phyloP scores from a whole-genome alignment of 257 asterid species.

The Mitragyna speciosa region DNA sequence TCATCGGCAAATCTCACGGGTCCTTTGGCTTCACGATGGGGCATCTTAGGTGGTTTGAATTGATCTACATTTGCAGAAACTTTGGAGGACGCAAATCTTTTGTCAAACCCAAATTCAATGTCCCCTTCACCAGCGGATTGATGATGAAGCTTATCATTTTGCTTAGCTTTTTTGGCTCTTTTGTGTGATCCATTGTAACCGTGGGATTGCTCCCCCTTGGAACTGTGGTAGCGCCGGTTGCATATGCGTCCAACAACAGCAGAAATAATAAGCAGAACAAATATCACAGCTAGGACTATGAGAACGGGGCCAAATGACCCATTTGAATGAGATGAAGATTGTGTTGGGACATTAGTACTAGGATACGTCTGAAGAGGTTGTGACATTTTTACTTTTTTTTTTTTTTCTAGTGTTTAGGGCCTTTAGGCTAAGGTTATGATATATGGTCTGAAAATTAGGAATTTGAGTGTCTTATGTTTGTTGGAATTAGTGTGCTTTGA shows the following conservation, averaged over 20 bases:
- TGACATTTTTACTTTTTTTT: constrained; percentile 37
- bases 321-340: constrained; percentile 42
- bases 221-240: constrained; percentile 45
- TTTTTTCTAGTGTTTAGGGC: background rate
- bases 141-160: constrained; percentile 36
- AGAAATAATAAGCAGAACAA: constrained; percentile 61
- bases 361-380: constrained; percentile 55
- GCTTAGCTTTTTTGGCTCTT: constrained; percentile 37
- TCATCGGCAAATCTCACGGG: constrained; percentile 51
- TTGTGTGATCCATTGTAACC: constrained; percentile 25
- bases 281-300: constrained; percentile 63
- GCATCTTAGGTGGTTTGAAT: constrained; percentile 31
- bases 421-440: background rate
- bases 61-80: constrained; percentile 30
- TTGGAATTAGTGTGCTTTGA: constrained; percentile 29
- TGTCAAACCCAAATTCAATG: constrained; percentile 72
- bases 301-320: constrained; percentile 84
- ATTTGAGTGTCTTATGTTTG: background rate
- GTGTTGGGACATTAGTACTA: constrained; percentile 34
- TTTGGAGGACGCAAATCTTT: constrained; percentile 34
- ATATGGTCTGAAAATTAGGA: background rate
- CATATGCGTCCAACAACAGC: constrained; percentile 68
- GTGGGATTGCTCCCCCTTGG: constrained; percentile 33
- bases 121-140: constrained; percentile 47
- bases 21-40: constrained; percentile 42